Evolutionary conservation across 192 early-diverging fungal species (phyloP), one percentile per base, ranked within the genome.

Genomic region (Backusella australiensis): DNA sequence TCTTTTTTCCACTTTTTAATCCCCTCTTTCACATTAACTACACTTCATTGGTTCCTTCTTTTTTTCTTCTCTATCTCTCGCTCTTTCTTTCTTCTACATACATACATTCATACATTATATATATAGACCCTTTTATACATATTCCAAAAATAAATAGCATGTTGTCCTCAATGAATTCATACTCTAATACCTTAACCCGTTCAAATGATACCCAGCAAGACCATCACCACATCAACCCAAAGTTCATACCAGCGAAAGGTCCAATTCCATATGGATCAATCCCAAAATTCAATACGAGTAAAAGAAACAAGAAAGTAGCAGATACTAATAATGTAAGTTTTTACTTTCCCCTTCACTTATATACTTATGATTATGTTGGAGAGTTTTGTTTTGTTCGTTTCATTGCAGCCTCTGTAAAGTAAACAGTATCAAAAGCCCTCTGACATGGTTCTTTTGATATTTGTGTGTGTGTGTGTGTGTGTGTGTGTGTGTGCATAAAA

Each of bases 181-280:
- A 63, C 56, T 29, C 56, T 29, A 26, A 29, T 29, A 63, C 56
- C 26, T 26, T 63, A 2, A 12, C 56, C 56, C 11, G 11, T 29
- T 63, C 56, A 63, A 63, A 63, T 29, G 56, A 63, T 63, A 63
- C 56, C 56, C 56, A 29, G n/a, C 23, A 63, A 63, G 26, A 4
- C 56, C 7, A 63, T 63, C 19, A 21, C 8, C 53, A 56, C 53
- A 63, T 3, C 56, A 63, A 56, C 11, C n/a, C 8, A 56, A 56
- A 63, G 2, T 63, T 63, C 11, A 63, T 63, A 29, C 12, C 56
- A 63, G 9, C n/a, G 2, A 63, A 63, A 63, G 56, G 56, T 26
- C 41, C 70, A 32, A 44, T 49, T 2, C 70, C 70, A 49, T 71
- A 71, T 71, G 70, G 70, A 71, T 29, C 70, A 17, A 71, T 71